Evolutionary conservation across 805 yeast species (phyloP).

Genomic region (Myxozyma neotropica): DNA sequence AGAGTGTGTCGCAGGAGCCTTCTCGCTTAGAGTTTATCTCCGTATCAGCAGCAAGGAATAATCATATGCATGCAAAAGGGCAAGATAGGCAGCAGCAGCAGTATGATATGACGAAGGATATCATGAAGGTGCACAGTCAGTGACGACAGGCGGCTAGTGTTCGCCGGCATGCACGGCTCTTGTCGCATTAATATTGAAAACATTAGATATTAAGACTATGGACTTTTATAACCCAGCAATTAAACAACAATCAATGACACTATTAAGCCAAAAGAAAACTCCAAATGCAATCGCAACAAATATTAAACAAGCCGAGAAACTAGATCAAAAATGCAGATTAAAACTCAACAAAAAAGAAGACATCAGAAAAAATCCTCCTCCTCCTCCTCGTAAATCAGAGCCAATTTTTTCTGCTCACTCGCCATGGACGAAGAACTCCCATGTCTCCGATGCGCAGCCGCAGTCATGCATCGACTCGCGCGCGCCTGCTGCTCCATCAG

Average conservation of each 20-base stretch:
- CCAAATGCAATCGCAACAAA: background rate
- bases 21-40: too few species aligned
- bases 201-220: too few species aligned
- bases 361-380: conserved; percentile 10
- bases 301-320: too few species aligned
- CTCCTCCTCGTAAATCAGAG: conserved; percentile 23
- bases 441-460: conserved; percentile 15
- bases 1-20: too few species aligned
- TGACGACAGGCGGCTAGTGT: too few species aligned
- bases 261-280: background rate
- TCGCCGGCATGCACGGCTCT: too few species aligned
- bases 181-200: too few species aligned
- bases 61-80: too few species aligned
- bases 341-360: background rate
- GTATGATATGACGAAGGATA: too few species aligned
- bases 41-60: too few species aligned
- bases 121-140: too few species aligned
- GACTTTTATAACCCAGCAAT: background rate
- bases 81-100: too few species aligned
- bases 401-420: conserved; percentile 13
- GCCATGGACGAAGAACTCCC: conserved; percentile 16
- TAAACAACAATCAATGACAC: background rate
- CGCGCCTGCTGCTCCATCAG: conserved; percentile 17
- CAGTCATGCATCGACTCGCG: background rate
- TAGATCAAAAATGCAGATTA: background rate